phyloP scores from a whole-genome alignment of 768 basidiomycete genomes.

The Phanerochaete sordida region DNA sequence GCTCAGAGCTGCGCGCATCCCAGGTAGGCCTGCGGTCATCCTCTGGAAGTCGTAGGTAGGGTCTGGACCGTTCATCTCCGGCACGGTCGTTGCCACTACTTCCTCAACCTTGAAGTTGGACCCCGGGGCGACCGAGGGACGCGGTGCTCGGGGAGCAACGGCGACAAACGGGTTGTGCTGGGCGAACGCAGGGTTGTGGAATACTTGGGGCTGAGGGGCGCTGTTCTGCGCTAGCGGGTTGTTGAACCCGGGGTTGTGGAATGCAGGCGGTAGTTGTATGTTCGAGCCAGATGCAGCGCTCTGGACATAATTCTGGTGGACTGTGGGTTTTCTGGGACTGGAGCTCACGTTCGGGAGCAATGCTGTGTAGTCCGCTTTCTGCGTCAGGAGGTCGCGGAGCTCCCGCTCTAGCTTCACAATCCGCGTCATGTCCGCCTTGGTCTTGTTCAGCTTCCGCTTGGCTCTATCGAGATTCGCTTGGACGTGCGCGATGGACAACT shows the following conservation, averaged over 20 bases:
- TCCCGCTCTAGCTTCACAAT: constrained; percentile 18
- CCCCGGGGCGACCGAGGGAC: not conserved
- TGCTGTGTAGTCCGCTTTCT: constrained; percentile 17
- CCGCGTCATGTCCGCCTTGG: constrained; percentile 19
- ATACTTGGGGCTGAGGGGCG: not conserved
- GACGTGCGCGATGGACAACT: not conserved
- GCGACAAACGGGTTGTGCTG: not conserved
- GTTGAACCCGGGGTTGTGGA: not conserved
- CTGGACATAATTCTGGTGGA: not conserved
- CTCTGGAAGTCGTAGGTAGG: not conserved
- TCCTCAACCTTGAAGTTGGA: constrained; percentile 5
- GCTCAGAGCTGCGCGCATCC: not conserved
- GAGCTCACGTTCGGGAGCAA: constrained; percentile 15
- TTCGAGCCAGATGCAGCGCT: constrained; percentile 19
- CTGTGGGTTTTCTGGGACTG: not conserved
- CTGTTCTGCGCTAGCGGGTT: not conserved
- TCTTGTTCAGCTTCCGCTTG: constrained; percentile 12
- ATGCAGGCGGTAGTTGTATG: constrained; percentile 6
- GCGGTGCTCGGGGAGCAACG: not conserved
- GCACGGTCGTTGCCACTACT: not conserved
- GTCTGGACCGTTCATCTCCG: not conserved
- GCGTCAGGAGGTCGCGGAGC: constrained; percentile 6
- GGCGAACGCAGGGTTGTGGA: not conserved
- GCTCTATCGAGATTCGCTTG: constrained; percentile 1
- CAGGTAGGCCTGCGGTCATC: not conserved